Percentiles rank a stretch among this genome's conserved stretches.
These are phyloP conservation scores for Cymbopogon citratus DNA, from an alignment of 176 grass and related monocot species.

Conservation along the genomic window DNA sequence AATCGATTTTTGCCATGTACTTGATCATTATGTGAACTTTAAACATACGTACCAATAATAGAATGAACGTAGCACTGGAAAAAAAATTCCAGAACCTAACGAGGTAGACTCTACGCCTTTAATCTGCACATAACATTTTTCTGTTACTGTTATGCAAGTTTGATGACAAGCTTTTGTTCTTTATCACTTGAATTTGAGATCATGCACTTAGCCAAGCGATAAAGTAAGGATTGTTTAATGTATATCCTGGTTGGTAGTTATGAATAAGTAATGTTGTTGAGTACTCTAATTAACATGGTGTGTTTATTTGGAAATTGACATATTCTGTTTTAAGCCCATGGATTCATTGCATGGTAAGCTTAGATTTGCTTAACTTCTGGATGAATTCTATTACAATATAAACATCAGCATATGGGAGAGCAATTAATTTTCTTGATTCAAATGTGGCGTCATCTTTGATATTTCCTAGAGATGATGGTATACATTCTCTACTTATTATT, in stretches of 20 bases:
- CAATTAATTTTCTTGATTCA: background rate
- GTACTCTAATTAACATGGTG: background rate
- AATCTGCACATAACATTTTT: background rate
- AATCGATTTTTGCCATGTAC: background rate
- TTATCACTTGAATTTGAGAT: background rate
- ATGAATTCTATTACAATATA: background rate
- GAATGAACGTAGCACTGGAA: background rate
- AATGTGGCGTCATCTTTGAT: background rate
- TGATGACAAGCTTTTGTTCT: background rate
- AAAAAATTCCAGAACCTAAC: background rate
- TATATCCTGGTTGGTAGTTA: background rate
- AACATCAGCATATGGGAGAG: background rate
- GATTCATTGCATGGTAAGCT: background rate
- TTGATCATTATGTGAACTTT: background rate
- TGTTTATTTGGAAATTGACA: background rate
- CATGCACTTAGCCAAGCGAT: background rate
- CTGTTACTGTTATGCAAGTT: background rate
- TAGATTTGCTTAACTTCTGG: background rate
- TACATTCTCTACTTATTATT: background rate
- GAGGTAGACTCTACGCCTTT: background rate
- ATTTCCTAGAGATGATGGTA: slow-evolving; percentile 5
- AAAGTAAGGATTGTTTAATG: background rate
- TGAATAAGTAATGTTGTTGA: background rate
- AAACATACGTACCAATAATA: background rate
- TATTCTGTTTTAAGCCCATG: background rate